Conservation (phyloP, 805 yeast species). For the Candida bentonensis region DNA sequence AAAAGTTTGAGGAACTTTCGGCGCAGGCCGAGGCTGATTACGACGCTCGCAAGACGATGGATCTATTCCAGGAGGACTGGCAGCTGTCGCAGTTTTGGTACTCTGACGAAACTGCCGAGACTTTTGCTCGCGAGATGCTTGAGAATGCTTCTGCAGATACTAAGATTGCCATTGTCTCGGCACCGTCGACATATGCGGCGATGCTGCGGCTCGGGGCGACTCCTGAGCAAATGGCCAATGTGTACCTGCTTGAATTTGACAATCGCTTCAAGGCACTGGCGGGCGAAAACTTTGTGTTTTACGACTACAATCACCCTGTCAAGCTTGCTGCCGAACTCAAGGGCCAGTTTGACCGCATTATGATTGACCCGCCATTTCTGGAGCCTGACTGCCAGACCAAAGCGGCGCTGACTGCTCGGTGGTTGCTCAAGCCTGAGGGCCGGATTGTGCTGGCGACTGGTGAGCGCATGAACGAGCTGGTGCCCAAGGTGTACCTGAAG, state of each 20-base stretch:
- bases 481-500: slow-evolving; percentile 49
- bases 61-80: slow-evolving; percentile 82
- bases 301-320: slow-evolving; percentile 63
- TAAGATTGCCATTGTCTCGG: slow-evolving; percentile 64
- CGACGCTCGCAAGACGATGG: slow-evolving; percentile 41
- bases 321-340: slow-evolving; percentile 41
- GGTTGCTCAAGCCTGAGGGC: slow-evolving; percentile 29
- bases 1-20: slow-evolving; percentile 41
- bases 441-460: slow-evolving; percentile 53
- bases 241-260: slow-evolving; percentile 69
- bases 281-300: slow-evolving; percentile 51
- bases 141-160: slow-evolving; percentile 58
- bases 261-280: slow-evolving; percentile 61
- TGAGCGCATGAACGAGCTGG: slow-evolving; percentile 65
- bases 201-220: slow-evolving; percentile 18
- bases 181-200: slow-evolving; percentile 88
- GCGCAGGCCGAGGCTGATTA: slow-evolving; percentile 43
- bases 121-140: slow-evolving; percentile 53
- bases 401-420: slow-evolving; percentile 46
- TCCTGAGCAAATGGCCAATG: slow-evolving; percentile 40
- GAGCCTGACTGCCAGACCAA: slow-evolving; percentile 72
- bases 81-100: slow-evolving; percentile 88
- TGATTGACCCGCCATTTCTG: slow-evolving; percentile 83
- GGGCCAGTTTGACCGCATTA: slow-evolving; percentile 52
- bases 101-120: slow-evolving; percentile 54